Percentiles rank a stretch among this genome's conserved stretches.
phyloP scores from a whole-genome alignment of 2,329 filamentous ascomycete genomes.

The Aspergillus vadensis region DNA sequence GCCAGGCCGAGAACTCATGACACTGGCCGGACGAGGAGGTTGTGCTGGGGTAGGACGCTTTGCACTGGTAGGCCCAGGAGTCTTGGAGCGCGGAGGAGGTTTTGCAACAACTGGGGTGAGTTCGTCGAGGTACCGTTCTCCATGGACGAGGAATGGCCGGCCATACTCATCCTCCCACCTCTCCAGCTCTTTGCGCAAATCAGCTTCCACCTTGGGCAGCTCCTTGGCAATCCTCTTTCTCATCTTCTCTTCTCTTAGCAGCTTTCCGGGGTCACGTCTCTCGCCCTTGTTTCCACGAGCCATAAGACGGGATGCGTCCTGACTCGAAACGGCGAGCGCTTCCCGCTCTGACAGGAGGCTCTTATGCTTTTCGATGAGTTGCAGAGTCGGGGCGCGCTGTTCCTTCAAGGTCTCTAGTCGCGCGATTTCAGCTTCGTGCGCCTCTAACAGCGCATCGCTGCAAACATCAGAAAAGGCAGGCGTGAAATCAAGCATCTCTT shows the following conservation, averaged over 20 bases:
- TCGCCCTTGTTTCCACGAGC: conserved; percentile 89
- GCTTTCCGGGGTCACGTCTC: conserved; percentile 88
- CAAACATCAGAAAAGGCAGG: conserved; percentile 97
- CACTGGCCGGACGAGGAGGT: conserved; percentile 37
- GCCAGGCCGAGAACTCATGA: conserved; percentile 28
- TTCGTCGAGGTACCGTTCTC: conserved; percentile 84
- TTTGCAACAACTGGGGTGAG: conserved; percentile 71
- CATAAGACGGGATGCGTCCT: conserved; percentile 93
- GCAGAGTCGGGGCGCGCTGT: conserved; percentile 80
- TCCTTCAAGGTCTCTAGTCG: conserved; percentile 80
- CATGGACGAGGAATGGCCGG: conserved; percentile 87
- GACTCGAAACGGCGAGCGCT: conserved; percentile 83
- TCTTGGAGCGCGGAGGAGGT: conserved; percentile 56
- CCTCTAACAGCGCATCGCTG: conserved; percentile 90
- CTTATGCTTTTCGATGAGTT: conserved; percentile 80
- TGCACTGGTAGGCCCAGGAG: conserved; percentile 34
- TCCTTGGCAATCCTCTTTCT: conserved; percentile 96
- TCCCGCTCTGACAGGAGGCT: conserved; percentile 82
- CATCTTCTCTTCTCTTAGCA: conserved; percentile 97
- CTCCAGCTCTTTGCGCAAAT: conserved; percentile 80
- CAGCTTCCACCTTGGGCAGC: conserved; percentile 82
- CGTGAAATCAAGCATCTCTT: conserved; percentile 98
- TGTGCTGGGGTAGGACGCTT: conserved; percentile 18
- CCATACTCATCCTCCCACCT: conserved; percentile 93
- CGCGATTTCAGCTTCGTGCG: conserved; percentile 87